Conservation (phyloP, 2,329 filamentous ascomycete genomes). For the Fonsecaea multimorphosa region DNA sequence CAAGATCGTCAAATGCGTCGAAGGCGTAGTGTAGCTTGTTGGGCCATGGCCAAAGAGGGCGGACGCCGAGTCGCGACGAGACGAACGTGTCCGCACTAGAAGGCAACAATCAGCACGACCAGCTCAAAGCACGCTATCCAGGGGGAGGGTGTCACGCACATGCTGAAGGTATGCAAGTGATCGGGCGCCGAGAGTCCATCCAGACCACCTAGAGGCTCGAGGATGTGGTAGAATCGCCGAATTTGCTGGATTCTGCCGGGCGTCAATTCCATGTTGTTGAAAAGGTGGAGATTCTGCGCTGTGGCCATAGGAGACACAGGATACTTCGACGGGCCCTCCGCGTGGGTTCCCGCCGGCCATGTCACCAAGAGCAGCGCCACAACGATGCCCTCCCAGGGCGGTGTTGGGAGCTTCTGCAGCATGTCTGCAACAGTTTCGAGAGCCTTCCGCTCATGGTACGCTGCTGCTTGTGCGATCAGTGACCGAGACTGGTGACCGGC, state of each 20-base stretch:
- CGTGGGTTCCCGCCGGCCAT: slow-evolving; percentile 3
- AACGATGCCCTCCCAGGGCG: slow-evolving; percentile 1
- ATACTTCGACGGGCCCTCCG: slow-evolving; percentile 11
- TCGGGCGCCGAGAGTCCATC: background rate
- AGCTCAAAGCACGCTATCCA: background rate
- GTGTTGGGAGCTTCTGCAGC: background rate
- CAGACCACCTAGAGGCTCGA: slow-evolving; percentile 14
- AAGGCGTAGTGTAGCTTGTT: slow-evolving; percentile 1
- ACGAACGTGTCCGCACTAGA: slow-evolving; percentile 16
- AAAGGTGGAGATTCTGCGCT: slow-evolving; percentile 12
- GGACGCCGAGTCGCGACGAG: slow-evolving; percentile 15
- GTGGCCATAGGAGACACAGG: slow-evolving; percentile 15
- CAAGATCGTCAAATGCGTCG: slow-evolving; percentile 6
- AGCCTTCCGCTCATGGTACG: slow-evolving; percentile 17
- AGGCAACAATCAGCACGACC: background rate
- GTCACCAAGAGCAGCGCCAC: slow-evolving; percentile 9
- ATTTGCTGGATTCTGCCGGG: slow-evolving; percentile 12
- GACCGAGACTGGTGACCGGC: slow-evolving; percentile 2
- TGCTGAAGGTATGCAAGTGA: background rate
- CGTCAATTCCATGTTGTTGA: slow-evolving; percentile 12
- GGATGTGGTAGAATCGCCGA: background rate
- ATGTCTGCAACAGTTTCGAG: background rate
- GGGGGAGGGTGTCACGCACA: slow-evolving; percentile 7
- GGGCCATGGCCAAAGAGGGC: slow-evolving; percentile 21
- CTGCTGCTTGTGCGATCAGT: slow-evolving; percentile 7